Evolutionary conservation across 805 yeast species (phyloP), one percentile per base, ranked within the genome.

Genomic region (Monosporozyma aquatica): DNA sequence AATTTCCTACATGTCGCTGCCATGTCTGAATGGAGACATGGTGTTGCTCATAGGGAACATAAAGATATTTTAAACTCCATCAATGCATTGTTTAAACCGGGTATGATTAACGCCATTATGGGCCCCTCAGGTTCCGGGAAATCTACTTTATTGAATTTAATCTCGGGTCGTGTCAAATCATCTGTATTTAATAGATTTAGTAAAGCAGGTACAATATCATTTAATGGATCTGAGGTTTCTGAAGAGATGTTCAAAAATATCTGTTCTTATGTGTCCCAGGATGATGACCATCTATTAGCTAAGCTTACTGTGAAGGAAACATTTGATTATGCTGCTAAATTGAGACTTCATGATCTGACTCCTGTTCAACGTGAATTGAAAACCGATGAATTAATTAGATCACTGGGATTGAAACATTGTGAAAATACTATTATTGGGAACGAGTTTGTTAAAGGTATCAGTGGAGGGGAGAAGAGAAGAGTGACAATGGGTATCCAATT

Each of bases 391-490:
- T 55, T 86, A n/a, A 76, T 86, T 34, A 53, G 75, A n/a, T 74
- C 73, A 45, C 75, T 76, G 61, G 94, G 92, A 0, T 67, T 87
- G 40, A 64, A 68, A 64, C 87, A 82, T 45, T 85, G 95, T 66
- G 86, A 86, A 18, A 80, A 86, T 51, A 82, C 81, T 0, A 61
- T 82, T 61, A 72, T 80, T 39, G 87, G 86, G 3, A 68, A 71
- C 49, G 82, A 76, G 36, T 58, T 71, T 29, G 62, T 67, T 1
- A 80, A 79, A 53, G 87, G 87, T 26, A 74, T 90, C 11, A 82
- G 92, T 14, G 95, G 95, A 14, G 95, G 95, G 49, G 96, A 87
- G 54, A 86, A 87, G 59, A 69, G 95, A 52, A 69, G 95, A 50
- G 81, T 87, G 0, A 80, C 90, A 0, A 84, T 87, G 59, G 90